phyloP scores from a whole-genome alignment of 768 basidiomycete species.

The Rhizopogon roseolus region DNA sequence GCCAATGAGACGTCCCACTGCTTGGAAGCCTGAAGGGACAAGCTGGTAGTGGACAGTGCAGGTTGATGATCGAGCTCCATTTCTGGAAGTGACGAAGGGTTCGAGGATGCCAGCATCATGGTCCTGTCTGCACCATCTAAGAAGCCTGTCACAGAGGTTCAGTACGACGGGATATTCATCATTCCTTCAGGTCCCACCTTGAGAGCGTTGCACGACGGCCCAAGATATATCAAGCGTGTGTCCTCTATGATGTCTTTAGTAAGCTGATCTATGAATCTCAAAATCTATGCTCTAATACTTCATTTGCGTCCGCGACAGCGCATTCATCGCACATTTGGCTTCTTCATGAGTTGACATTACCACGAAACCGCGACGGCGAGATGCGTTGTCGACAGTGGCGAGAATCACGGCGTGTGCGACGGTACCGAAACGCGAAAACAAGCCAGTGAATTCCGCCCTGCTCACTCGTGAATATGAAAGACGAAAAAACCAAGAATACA shows the following conservation, averaged over 20 bases:
- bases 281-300: conserved; percentile 40
- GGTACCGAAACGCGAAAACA: conserved; percentile 62
- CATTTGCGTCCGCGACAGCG: conserved; percentile 62
- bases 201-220: conserved; percentile 85
- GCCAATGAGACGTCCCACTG: conserved; percentile 28
- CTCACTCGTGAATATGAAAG: neutral
- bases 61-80: conserved; percentile 19
- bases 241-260: conserved; percentile 39
- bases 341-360: conserved; percentile 76
- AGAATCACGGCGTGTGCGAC: conserved; percentile 78
- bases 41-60: conserved; percentile 16
- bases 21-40: conserved; percentile 26
- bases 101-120: conserved; percentile 50
- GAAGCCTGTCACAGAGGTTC: conserved; percentile 46
- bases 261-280: neutral
- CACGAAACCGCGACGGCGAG: conserved; percentile 77
- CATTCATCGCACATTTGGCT: conserved; percentile 63
- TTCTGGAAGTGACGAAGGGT: conserved; percentile 27
- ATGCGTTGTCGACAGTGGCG: conserved; percentile 80
- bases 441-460: conserved; percentile 51
- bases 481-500: conserved; percentile 9
- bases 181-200: conserved; percentile 39
- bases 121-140: conserved; percentile 79
- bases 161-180: conserved; percentile 1
- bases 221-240: conserved; percentile 79